A percentile compares a stretch with the other conserved stretches of the same genome.
phyloP scores from a whole-genome alignment of 1,284 basidiomycete species.

The Butyriboletus appendiculatus region DNA sequence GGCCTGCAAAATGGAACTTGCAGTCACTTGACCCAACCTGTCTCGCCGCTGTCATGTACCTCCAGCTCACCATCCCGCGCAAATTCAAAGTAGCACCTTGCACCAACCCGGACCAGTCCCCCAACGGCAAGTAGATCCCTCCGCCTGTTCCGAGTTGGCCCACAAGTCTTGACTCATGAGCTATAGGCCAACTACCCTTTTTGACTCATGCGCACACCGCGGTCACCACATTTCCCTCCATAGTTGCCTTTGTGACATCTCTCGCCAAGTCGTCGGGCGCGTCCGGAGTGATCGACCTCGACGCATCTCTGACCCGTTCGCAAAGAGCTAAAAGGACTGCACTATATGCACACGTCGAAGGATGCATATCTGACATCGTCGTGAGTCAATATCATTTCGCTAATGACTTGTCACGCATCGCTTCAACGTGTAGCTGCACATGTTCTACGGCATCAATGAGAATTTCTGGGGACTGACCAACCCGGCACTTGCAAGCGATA shows the following conservation, averaged over 20 bases:
- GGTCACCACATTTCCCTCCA: slow-evolving; percentile 56
- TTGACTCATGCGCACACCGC: slow-evolving; percentile 56
- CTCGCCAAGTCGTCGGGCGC: slow-evolving; percentile 38
- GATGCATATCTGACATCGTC: slow-evolving; percentile 67
- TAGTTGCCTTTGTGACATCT: slow-evolving; percentile 60
- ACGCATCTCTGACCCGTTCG: slow-evolving; percentile 43
- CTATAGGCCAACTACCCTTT: slow-evolving; percentile 68
- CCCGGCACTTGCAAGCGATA: slow-evolving; percentile 53
- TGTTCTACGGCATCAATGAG: slow-evolving; percentile 56
- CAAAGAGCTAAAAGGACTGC: slow-evolving; percentile 58
- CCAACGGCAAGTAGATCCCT: slow-evolving; percentile 54
- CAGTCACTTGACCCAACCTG: slow-evolving; percentile 68
- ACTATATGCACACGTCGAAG: slow-evolving; percentile 63
- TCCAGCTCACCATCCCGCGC: slow-evolving; percentile 66
- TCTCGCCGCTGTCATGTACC: slow-evolving; percentile 61
- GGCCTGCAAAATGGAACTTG: slow-evolving; percentile 64
- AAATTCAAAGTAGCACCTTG: slow-evolving; percentile 61
- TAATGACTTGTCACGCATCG: slow-evolving; percentile 2
- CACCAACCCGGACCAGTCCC: slow-evolving; percentile 70
- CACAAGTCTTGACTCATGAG: slow-evolving; percentile 5
- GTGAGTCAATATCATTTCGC: slow-evolving; percentile 43
- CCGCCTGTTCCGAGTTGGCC: neutral
- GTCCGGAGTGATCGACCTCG: slow-evolving; percentile 39
- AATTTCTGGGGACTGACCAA: slow-evolving; percentile 65
- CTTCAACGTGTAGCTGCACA: slow-evolving; percentile 45